Base-by-base conservation (phyloP, 1,284 basidiomycete species). In the Mycena citricolor region DNA sequence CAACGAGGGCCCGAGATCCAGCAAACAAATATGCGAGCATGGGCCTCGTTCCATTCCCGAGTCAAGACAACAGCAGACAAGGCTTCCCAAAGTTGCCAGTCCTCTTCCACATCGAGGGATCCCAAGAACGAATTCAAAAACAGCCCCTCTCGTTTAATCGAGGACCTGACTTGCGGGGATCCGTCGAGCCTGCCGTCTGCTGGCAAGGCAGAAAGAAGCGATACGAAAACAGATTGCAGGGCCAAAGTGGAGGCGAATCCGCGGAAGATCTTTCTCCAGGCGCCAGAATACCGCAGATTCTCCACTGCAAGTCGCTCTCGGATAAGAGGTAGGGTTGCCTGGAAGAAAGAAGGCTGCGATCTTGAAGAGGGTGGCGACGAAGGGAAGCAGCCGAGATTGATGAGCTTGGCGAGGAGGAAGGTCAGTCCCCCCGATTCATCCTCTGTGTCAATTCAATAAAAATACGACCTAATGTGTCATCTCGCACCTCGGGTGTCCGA, bases 341-440 rank as follows among this genome's bases (percentile, higher is more conserved):
- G 61, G 62, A 79, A 90, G 68, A 81, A 93, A 5, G 77, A 90
- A 22, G 73, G 71, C 49, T 78, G 86, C 4, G 74, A 81, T 36
- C 73, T 74, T 34, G 67, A 61, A 11, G 60, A 58, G 32, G 79
- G 72, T 39, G 66, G 52, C 1, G 64, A 62, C 1, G 71, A 54
- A 5, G 81, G 79, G 48, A 92, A 86, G 2, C 77, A 61, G 4
- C 87, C 86, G 17, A 82, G 61, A 45, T 78, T 81, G 31, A 75
- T 78, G 22, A 81, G 74, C 59, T 86, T 90, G 6, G 74, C 70
- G 11, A 90, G 59, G 4, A 86, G 71, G 58, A 74, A 82, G 23
- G 64, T 69, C 38, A 79, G 60, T 32, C 69, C 68, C 25, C 57
- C 60, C 39, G 65, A 63, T 34, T 56, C 56, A 42, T 66, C 37